Evolutionary conservation across 495 filamentous ascomycete genomes (phyloP).

Genomic region (Rhypophila decipiens): DNA sequence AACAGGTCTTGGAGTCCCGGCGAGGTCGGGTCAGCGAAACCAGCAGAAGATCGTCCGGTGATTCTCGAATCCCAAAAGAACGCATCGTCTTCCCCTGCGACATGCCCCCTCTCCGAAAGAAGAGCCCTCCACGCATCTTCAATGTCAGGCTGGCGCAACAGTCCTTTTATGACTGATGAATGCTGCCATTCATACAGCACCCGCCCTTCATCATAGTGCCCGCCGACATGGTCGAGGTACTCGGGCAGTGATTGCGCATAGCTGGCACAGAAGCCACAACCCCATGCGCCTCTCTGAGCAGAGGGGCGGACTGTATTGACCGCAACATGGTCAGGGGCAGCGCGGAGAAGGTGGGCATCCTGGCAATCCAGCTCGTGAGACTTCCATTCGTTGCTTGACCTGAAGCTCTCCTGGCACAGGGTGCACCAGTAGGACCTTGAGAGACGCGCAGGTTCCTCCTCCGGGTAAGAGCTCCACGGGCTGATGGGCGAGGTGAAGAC

Average conservation of each 20-base stretch:
- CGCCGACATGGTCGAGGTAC: conserved; percentile 18
- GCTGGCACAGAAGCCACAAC: conserved; percentile 22
- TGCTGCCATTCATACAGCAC: conserved; percentile 17
- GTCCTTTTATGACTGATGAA: conserved; percentile 16
- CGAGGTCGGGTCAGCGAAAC: background rate
- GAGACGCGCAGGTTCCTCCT: conserved; percentile 8
- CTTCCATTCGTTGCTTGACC: conserved; percentile 15
- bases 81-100: conserved; percentile 5
- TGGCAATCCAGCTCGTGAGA: conserved; percentile 12
- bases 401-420: conserved; percentile 18
- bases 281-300: conserved; percentile 14
- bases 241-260: conserved; percentile 6
- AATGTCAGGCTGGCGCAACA: conserved; percentile 16
- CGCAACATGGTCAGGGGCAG: background rate
- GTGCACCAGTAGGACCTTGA: conserved; percentile 15
- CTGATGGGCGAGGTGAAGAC: conserved; percentile 8
- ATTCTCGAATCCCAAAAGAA: conserved; percentile 14
- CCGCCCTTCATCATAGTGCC: conserved; percentile 18
- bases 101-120: conserved; percentile 10
- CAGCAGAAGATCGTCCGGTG: conserved; percentile 4
- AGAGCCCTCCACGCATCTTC: conserved; percentile 11
- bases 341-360: conserved; percentile 5
- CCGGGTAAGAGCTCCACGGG: conserved; percentile 6
- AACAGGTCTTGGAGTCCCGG: conserved; percentile 11
- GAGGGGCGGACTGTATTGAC: background rate